phyloP scores from a whole-genome alignment of 2,329 filamentous ascomycete genomes.

The Colletotrichum spaethianum region DNA sequence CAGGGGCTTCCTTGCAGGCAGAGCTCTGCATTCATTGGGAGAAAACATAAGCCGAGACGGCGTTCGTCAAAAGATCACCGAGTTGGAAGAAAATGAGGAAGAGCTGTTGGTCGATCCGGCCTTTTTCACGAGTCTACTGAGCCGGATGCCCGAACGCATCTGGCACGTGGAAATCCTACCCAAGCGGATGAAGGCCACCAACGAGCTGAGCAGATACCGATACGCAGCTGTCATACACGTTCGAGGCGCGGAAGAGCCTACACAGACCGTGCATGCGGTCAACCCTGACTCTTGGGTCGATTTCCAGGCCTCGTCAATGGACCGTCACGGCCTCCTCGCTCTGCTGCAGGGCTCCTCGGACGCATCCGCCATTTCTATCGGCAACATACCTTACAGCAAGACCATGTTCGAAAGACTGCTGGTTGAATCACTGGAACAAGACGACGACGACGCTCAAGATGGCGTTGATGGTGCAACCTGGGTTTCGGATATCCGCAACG shows the following conservation, averaged over 20 bases:
- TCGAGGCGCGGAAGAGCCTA: not conserved
- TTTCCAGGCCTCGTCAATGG: not conserved
- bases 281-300: constrained; percentile 6
- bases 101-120: constrained; percentile 47
- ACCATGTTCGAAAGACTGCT: constrained; percentile 48
- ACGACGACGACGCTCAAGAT: not conserved
- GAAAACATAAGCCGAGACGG: constrained; percentile 17
- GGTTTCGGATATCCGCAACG: not conserved
- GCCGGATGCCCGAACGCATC: constrained; percentile 38
- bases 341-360: constrained; percentile 30
- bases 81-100: constrained; percentile 40
- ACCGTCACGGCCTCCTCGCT: not conserved
- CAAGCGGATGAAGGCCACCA: constrained; percentile 48
- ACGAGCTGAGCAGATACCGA: constrained; percentile 49
- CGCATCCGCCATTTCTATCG: constrained; percentile 32
- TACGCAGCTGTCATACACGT: constrained; percentile 47
- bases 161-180: constrained; percentile 49
- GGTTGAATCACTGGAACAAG: not conserved
- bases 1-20: constrained; percentile 40
- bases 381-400: constrained; percentile 49
- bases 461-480: not conserved
- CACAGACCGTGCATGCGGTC: constrained; percentile 36
- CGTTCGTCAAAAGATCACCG: constrained; percentile 32
- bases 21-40: constrained; percentile 24
- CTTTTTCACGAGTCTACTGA: constrained; percentile 45